phyloP scores from a whole-genome alignment of 371 early-diverging fungal species.

The Encephalitozoon intestinalis region DNA sequence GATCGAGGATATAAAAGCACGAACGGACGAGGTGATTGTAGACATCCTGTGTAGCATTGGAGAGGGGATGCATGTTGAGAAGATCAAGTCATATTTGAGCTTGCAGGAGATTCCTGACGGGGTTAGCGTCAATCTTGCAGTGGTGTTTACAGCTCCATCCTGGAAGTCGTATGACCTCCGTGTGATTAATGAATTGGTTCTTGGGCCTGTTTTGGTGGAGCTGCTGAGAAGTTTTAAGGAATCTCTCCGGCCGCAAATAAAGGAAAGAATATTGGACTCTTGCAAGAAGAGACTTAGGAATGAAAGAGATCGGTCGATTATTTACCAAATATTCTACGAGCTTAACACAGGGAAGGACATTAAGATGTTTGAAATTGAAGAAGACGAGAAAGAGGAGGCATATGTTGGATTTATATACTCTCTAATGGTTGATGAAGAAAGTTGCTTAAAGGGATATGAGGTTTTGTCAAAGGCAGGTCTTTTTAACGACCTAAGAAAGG shows the following conservation, averaged over 20 bases:
- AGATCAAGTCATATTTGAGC: conserved; percentile 12
- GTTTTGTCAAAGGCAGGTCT: background rate
- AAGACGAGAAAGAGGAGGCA: conserved; percentile 15
- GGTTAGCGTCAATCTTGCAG: conserved; percentile 39
- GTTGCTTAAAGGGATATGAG: conserved; percentile 14
- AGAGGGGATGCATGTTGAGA: conserved; percentile 14
- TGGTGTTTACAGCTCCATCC: background rate
- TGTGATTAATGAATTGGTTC: conserved; percentile 18
- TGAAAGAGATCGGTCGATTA: background rate
- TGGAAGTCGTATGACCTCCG: conserved; percentile 48
- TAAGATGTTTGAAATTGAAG: background rate
- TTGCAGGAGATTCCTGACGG: conserved; percentile 39
- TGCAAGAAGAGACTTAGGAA: conserved; percentile 4
- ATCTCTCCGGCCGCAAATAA: conserved; percentile 28
- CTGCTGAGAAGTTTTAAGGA: conserved; percentile 36
- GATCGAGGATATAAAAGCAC: conserved; percentile 24
- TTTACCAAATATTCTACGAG: conserved; percentile 43
- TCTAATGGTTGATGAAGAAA: conserved; percentile 29
- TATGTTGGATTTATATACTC: conserved; percentile 49
- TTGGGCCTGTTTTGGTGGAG: conserved; percentile 36
- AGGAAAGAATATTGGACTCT: conserved; percentile 20
- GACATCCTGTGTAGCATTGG: conserved; percentile 36
- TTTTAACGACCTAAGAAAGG: conserved; percentile 29
- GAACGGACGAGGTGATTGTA: conserved; percentile 33
- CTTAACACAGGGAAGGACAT: conserved; percentile 28